phyloP scores from a whole-genome alignment of 805 yeast genomes.

The Tanozyma kutaoensis region DNA sequence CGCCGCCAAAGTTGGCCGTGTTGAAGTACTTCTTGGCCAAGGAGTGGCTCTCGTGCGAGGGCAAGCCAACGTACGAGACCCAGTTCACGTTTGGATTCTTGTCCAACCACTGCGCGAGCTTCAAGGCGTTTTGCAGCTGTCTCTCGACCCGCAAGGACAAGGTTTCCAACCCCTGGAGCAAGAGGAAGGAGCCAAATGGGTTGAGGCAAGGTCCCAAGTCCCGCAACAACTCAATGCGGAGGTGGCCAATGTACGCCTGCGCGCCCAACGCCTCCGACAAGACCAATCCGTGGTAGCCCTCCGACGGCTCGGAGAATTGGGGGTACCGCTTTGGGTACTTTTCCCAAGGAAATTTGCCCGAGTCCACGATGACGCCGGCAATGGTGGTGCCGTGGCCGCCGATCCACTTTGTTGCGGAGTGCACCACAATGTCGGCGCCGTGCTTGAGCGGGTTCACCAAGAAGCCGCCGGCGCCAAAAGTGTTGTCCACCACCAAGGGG shows the following conservation, averaged over 20 bases:
- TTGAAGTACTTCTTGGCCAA: slow-evolving; percentile 70
- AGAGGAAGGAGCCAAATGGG: slow-evolving; percentile 80
- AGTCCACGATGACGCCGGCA: slow-evolving; percentile 83
- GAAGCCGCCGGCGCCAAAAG: slow-evolving; percentile 95
- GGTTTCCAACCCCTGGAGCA: slow-evolving; percentile 89
- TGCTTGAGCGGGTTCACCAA: slow-evolving; percentile 71
- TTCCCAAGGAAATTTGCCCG: slow-evolving; percentile 88
- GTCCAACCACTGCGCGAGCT: slow-evolving; percentile 68
- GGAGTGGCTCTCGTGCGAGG: slow-evolving; percentile 65
- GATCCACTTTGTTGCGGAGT: slow-evolving; percentile 96
- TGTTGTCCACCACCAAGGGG: slow-evolving; percentile 89
- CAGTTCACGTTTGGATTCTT: slow-evolving; percentile 61
- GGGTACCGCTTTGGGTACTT: slow-evolving; percentile 82
- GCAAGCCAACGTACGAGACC: slow-evolving; percentile 90
- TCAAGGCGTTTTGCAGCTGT: slow-evolving; percentile 72
- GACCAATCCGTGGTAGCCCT: slow-evolving; percentile 84
- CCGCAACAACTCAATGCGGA: slow-evolving; percentile 75
- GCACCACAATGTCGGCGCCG: slow-evolving; percentile 87
- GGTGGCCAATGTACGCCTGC: slow-evolving; percentile 66
- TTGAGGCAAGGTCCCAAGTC: slow-evolving; percentile 84
- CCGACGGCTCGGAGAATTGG: slow-evolving; percentile 81
- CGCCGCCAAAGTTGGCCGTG: slow-evolving; percentile 60
- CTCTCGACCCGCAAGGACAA: slow-evolving; percentile 88
- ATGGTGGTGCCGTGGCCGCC: slow-evolving; percentile 95
- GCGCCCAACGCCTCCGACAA: slow-evolving; percentile 74